Conservation (phyloP, 768 basidiomycete species). For the Leccinum subgranulosum region DNA sequence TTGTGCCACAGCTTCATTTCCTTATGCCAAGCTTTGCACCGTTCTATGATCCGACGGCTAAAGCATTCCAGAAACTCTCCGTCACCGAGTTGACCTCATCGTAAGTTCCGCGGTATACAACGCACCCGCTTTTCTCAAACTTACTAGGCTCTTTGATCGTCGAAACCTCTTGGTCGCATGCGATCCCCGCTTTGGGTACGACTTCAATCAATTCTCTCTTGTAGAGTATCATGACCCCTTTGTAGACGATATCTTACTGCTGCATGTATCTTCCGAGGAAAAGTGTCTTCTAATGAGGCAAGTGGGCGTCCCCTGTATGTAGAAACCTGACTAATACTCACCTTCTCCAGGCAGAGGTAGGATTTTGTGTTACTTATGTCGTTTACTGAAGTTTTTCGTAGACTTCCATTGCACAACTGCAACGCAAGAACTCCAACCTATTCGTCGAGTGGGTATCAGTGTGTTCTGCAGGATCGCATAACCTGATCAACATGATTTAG, state of each 20-base stretch:
- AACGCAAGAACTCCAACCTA: constrained; percentile 65
- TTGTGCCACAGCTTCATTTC: constrained; percentile 76
- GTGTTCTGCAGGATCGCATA: not conserved
- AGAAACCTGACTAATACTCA: not conserved
- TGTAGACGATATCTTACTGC: constrained; percentile 80
- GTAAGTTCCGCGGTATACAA: constrained; percentile 39
- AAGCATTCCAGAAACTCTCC: constrained; percentile 56
- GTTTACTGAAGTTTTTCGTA: constrained; percentile 29
- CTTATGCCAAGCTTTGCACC: constrained; percentile 95
- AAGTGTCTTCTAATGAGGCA: constrained; percentile 78
- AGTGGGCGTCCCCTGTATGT: constrained; percentile 22
- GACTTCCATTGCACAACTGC: constrained; percentile 70
- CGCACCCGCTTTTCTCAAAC: not conserved
- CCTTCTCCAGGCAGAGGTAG: constrained; percentile 49
- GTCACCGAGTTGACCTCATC: constrained; percentile 71
- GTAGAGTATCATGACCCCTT: not conserved
- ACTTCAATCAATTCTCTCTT: not conserved
- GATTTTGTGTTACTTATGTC: constrained; percentile 16
- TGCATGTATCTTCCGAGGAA: constrained; percentile 84
- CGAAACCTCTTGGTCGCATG: constrained; percentile 79
- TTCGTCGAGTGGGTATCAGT: constrained; percentile 69
- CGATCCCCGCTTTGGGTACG: constrained; percentile 72
- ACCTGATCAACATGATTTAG: constrained; percentile 32
- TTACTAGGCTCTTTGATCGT: constrained; percentile 69
- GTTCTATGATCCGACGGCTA: constrained; percentile 65